Conservation (phyloP, 2,329 filamentous ascomycete genomes). For the Ophiostoma himal-ulmi region DNA sequence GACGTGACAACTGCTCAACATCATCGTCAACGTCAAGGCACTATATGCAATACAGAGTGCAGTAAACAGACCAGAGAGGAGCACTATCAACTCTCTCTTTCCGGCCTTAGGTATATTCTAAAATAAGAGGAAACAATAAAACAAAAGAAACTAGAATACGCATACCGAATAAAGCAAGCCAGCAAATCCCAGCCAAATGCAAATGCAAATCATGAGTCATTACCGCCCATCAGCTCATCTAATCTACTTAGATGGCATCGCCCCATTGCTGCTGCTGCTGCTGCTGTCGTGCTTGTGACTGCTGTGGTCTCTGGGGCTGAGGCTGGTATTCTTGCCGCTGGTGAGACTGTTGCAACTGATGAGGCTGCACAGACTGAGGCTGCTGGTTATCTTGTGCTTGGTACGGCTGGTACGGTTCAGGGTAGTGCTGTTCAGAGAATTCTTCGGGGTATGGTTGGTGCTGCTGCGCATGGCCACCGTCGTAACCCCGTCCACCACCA, state of each 20-base stretch:
- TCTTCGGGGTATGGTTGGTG: not conserved
- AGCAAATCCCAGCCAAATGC: not conserved
- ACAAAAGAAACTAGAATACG: not conserved
- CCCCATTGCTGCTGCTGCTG: slow-evolving; percentile 4
- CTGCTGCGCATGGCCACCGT: not conserved
- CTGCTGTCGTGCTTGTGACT: not conserved
- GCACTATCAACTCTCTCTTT: not conserved
- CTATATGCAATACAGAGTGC: not conserved
- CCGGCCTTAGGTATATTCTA: not conserved
- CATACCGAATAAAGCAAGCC: not conserved
- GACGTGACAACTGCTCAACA: not conserved
- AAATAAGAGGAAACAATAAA: not conserved
- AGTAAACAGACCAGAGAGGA: not conserved
- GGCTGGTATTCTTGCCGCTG: not conserved
- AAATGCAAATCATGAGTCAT: slow-evolving; percentile 19
- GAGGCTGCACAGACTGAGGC: not conserved
- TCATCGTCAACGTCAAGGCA: too few relatives aligned
- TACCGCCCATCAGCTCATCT: not conserved
- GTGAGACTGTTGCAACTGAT: not conserved
- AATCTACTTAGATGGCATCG: not conserved
- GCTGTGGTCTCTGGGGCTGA: not conserved
- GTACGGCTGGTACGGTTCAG: not conserved
- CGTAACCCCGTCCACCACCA: slow-evolving; percentile 1
- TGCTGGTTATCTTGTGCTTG: not conserved
- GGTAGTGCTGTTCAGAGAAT: slow-evolving; percentile 21